These are phyloP conservation scores for Sherardia arvensis DNA, from an alignment of 257 asterid species.

Conservation along the genomic window DNA sequence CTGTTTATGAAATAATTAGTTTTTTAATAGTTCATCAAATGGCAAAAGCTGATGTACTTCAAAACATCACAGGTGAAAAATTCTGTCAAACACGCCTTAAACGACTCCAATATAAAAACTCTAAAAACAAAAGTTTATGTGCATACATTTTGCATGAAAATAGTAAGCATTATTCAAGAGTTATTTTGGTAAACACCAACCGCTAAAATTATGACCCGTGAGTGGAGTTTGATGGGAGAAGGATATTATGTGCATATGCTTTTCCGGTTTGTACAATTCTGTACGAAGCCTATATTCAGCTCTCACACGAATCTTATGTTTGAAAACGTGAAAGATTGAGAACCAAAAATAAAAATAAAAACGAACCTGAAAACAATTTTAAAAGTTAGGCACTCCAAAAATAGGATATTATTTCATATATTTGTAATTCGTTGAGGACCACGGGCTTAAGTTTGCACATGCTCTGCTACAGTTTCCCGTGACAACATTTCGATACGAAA, in stretches of 20 bases:
- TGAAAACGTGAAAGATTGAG: background rate
- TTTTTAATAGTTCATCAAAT: too few relatives aligned
- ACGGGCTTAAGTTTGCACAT: background rate
- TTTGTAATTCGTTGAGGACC: too few relatives aligned
- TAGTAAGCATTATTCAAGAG: too few relatives aligned
- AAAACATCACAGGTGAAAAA: too few relatives aligned
- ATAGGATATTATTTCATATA: background rate
- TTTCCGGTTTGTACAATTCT: background rate
- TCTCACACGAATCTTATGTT: background rate
- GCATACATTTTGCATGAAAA: too few relatives aligned
- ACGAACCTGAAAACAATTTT: background rate
- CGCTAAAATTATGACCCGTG: background rate
- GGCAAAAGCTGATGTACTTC: too few relatives aligned
- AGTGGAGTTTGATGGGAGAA: background rate
- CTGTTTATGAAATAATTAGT: too few relatives aligned
- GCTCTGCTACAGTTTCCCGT: background rate
- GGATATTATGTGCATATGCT: slow-evolving; percentile 13
- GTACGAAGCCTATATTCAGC: background rate
- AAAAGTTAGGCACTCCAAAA: background rate
- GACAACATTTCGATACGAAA: background rate
- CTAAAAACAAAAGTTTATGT: too few relatives aligned
- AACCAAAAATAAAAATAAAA: too few relatives aligned
- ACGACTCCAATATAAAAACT: too few relatives aligned
- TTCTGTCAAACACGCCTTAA: too few relatives aligned
- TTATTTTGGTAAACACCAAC: too few relatives aligned